Percentiles rank a stretch among this genome's conserved stretches.
Evolutionary conservation across 306 rosid genomes (phyloP).

Genomic region (Quercus wislizeni): DNA sequence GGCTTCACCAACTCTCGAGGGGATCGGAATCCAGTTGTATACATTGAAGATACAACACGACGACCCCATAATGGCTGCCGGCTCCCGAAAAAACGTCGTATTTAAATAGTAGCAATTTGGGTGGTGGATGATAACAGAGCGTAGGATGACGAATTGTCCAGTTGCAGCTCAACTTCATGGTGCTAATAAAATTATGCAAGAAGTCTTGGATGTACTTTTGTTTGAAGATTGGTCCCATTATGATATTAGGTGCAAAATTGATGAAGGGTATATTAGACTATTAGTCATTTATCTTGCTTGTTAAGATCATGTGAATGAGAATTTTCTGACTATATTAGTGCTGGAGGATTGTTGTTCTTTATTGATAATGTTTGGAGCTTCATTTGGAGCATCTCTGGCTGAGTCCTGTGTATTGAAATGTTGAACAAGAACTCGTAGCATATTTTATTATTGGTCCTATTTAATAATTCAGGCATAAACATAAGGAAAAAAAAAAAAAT

Average conservation of each 20-base stretch:
- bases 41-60: constrained; percentile 66
- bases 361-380: not conserved
- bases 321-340: not conserved
- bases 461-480: no score
- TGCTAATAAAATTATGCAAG: not conserved
- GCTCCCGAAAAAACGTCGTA: constrained; percentile 53
- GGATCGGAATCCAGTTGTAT: constrained; percentile 52
- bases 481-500: no score
- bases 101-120: constrained; percentile 17
- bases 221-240: not conserved
- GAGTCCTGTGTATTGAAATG: no score
- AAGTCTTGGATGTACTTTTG: not conserved
- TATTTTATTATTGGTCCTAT: no score
- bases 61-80: constrained; percentile 71
- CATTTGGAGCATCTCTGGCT: not conserved
- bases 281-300: not conserved
- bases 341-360: not conserved
- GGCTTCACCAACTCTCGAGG: constrained; percentile 55
- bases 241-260: not conserved
- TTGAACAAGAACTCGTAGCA: no score
- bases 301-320: not conserved
- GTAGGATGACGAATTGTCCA: not conserved
- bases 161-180: not conserved
- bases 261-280: not conserved
- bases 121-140: not conserved